Evolutionary conservation across 2,329 filamentous ascomycete species (phyloP), one percentile per base, ranked within the genome.

Genomic region (Pseudovirgaria hyperparasitica): DNA sequence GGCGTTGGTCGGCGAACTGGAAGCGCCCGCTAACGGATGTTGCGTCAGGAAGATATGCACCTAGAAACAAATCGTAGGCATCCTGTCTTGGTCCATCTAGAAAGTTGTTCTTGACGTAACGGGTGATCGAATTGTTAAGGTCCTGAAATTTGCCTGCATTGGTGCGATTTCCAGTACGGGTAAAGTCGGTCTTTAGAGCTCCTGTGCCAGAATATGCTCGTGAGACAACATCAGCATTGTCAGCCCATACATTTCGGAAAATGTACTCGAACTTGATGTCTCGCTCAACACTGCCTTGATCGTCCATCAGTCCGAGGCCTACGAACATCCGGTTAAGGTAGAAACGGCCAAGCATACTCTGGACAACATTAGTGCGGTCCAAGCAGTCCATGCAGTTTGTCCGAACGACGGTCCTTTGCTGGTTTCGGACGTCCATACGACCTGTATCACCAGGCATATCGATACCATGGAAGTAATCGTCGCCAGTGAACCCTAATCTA

Each of bases 331-430:
- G 77, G 35, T 86, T 86, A 21, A 98, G 63, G 9, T 82, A 81
- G 70, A 76, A 86, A 27, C 87, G 78, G 7, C 82, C 90, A 32
- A 98, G 72, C 80, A 96, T 93, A 53, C 84, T 92, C 58, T 98
- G 90, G 4, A 98, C 84, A 5, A 98, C 86, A 44, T 98, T 98
- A 28, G 90, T 98, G 28, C 90, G 80, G 55, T 98, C 90, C 9
- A 98, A 70, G 40, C 92, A 98, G 57, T 98, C 90, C 90, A 98
- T 98, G 60, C 90, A 98, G 54, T 98, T 98, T 20, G 90, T 94
- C 28, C 90, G 77, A 37, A 98, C 86, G 10, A 96, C 86, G 34
- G 82, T 85, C 2, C 75, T 82, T 63, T 98, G 90, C 37, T 72
- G 67, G 35, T 72, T 76, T 37, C 85, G 76, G 18, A 84, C 72